Conservation (phyloP, 805 yeast genomes). For the Monosporozyma siamensis region DNA sequence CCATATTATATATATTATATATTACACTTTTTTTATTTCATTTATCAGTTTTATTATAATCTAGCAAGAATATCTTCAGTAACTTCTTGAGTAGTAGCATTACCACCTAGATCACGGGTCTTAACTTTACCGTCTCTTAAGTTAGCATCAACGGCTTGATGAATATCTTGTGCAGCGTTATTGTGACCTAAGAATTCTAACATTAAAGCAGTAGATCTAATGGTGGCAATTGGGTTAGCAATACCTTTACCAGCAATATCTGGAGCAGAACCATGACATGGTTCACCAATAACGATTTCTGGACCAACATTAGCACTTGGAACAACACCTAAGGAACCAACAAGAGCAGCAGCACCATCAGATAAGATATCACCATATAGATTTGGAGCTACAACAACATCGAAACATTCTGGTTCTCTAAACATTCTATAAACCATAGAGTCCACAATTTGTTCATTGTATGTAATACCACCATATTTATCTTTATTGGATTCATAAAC, state of each 20-base stretch:
- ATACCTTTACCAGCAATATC: slow-evolving; percentile 94
- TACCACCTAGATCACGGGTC: slow-evolving; percentile 96
- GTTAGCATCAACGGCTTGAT: slow-evolving; percentile 91
- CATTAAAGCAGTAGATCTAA: slow-evolving; percentile 95
- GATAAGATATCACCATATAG: slow-evolving; percentile 94
- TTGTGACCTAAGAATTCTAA: slow-evolving; percentile 91
- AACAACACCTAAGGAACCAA: slow-evolving; percentile 95
- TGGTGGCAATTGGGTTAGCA: slow-evolving; percentile 95
- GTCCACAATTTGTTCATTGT: slow-evolving; percentile 96
- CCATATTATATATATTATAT: neutral
- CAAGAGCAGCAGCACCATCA: slow-evolving; percentile 97
- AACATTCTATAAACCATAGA: slow-evolving; percentile 99
- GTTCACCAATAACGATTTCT: slow-evolving; percentile 93
- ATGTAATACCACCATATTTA: slow-evolving; percentile 49
- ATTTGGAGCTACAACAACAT: slow-evolving; percentile 97
- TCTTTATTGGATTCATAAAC: slow-evolving; percentile 43
- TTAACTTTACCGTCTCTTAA: slow-evolving; percentile 61
- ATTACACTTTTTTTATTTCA: neutral
- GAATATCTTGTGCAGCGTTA: slow-evolving; percentile 83
- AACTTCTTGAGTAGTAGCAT: slow-evolving; percentile 77
- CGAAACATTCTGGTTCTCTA: slow-evolving; percentile 95
- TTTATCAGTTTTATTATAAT: slow-evolving; percentile 8
- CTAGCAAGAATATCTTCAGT: slow-evolving; percentile 61
- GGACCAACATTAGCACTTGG: slow-evolving; percentile 98
- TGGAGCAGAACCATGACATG: slow-evolving; percentile 99